A percentile compares a stretch with the other conserved stretches of the same genome.
phyloP scores from a whole-genome alignment of 345 rosid species.

The Eucalyptus leucophloia region DNA sequence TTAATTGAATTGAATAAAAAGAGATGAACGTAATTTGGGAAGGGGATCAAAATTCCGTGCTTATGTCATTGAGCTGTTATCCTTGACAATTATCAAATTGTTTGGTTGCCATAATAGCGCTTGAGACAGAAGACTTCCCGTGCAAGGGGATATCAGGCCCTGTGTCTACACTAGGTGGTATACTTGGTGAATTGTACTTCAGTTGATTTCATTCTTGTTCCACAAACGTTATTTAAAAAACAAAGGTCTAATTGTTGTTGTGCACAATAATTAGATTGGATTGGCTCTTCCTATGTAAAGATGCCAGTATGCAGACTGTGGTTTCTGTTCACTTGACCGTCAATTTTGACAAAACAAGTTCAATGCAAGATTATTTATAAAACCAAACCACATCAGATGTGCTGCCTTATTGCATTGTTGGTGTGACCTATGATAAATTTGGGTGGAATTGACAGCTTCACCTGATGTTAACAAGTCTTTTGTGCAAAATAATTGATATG shows the following conservation, averaged over 20 bases:
- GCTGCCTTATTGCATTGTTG: background rate
- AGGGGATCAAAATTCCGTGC: background rate
- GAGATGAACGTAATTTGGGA: background rate
- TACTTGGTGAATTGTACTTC: background rate
- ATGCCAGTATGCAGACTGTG: background rate
- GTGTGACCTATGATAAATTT: background rate
- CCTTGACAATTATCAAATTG: background rate
- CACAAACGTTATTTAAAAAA: background rate
- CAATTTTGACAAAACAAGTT: background rate
- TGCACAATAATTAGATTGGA: background rate
- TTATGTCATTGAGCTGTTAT: background rate
- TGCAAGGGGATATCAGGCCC: background rate
- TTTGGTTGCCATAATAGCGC: background rate
- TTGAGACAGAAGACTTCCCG: background rate
- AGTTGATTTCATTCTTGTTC: background rate
- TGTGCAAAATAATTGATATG: background rate
- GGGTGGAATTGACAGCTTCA: background rate
- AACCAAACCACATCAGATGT: background rate
- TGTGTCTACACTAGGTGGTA: background rate
- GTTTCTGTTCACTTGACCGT: background rate
- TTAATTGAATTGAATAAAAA: background rate
- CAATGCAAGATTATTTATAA: background rate
- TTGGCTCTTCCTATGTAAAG: background rate
- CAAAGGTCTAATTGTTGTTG: background rate
- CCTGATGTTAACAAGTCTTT: background rate